Percentiles rank a stretch among this genome's conserved stretches.
These are phyloP conservation scores for Arthrobotrys musiformis DNA, from an alignment of 2,329 filamentous ascomycete species.

Conservation along the genomic window DNA sequence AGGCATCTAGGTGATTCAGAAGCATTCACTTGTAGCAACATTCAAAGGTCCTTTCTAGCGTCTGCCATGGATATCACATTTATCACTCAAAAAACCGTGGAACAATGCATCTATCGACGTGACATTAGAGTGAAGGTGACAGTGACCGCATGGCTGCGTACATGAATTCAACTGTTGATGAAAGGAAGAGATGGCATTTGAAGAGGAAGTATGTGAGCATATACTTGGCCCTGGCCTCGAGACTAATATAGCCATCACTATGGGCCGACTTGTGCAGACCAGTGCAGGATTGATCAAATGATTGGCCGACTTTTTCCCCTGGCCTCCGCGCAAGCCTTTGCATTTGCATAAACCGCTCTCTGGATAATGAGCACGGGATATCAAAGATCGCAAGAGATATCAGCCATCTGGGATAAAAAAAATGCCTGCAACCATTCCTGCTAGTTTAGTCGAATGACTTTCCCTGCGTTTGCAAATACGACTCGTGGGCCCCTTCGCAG, in stretches of 20 bases:
- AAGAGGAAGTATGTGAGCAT: neutral
- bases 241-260: too few relatives aligned
- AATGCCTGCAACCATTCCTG: neutral
- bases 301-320: neutral
- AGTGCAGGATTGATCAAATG: slow-evolving; percentile 2
- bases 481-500: neutral
- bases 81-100: neutral
- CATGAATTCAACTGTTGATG: neutral
- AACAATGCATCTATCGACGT: neutral
- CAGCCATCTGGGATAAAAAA: neutral
- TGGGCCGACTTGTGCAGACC: neutral
- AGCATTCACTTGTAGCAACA: neutral
- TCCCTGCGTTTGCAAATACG: neutral
- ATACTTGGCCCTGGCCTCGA: too few relatives aligned
- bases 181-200: neutral
- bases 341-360: neutral
- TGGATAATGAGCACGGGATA: neutral
- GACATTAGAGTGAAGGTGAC: neutral
- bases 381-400: neutral
- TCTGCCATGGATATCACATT: neutral
- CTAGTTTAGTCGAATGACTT: neutral
- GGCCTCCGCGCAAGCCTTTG: neutral
- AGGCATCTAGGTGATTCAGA: neutral
- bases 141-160: neutral
- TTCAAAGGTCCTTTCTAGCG: too few relatives aligned